Evolutionary conservation across 257 asterid genomes (phyloP).

Genomic region (Ligustrum vulgare): DNA sequence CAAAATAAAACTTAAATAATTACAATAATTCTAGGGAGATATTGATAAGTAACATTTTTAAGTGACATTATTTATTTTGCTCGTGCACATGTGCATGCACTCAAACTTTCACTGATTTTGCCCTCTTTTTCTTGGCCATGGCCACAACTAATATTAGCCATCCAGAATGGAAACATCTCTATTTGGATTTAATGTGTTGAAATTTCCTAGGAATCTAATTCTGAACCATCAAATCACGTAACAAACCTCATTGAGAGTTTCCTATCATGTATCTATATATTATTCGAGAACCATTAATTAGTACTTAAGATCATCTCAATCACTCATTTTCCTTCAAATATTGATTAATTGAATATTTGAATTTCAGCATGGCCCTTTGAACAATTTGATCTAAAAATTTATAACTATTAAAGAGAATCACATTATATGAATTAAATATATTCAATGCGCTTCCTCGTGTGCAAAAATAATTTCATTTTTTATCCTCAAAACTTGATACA

Average conservation of each 20-base stretch:
- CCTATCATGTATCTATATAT: constrained; percentile 8
- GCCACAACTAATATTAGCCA: background rate
- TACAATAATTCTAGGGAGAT: no score
- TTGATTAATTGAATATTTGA: constrained; percentile 20
- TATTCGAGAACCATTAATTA: background rate
- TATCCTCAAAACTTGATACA: no score
- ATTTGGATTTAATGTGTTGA: constrained; percentile 2
- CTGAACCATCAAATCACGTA: constrained; percentile 33
- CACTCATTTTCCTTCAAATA: constrained; percentile 21
- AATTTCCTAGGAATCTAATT: constrained; percentile 9
- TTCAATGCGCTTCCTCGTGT: no score
- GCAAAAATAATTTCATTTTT: no score
- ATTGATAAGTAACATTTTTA: no score
- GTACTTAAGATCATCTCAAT: constrained; percentile 6
- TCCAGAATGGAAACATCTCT: background rate
- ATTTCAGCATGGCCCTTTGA: constrained; percentile 19
- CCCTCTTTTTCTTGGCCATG: background rate
- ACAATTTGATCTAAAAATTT: no score
- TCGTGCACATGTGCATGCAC: background rate
- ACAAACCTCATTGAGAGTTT: constrained; percentile 5
- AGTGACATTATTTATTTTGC: no score
- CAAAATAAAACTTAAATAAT: no score
- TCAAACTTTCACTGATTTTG: background rate
- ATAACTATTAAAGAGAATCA: no score
- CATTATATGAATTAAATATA: no score